Evolutionary conservation across 2,329 filamentous ascomycete species (phyloP), one percentile per base, ranked within the genome.

Genomic region (Botrytis squamosa): DNA sequence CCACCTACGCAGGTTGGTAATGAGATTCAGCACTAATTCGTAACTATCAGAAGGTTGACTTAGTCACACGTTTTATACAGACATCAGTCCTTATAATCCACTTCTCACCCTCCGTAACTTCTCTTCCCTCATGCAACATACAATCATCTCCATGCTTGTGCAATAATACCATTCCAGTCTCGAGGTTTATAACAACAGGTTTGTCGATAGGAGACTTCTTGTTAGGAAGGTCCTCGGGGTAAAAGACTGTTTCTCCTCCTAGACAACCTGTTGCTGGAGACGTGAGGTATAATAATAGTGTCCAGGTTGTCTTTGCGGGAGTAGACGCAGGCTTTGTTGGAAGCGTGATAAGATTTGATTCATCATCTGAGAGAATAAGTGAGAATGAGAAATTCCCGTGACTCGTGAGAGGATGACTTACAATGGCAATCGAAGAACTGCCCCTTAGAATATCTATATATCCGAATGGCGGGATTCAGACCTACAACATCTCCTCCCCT

Each of bases 361-460:
- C 95, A 82, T 98, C 95, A 80, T 97, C 93, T 96, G 49, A 25
- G 46, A 20, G n/a, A 29, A 7, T 9, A 20, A 18, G 44, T 73
- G 49, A 63, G 36, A 66, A 62, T n/a, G 29, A 52, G 73, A 33
- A 67, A 4, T 55, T 55, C 55, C 69, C 79, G 7, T 62, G 33
- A 66, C 18, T 42, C 29, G 18, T 10, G 29, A 10, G n/a, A 22
- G 59, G 14, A n/a, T n/a, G 55, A 88, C 91, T 79, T 88, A 95
- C 93, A 98, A 82, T 98, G 95, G 79, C 93, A 91, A 80, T 94
- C 94, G 81, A 98, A 98, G 81, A 95, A 97, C 81, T 98, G 94
- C 0, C 93, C 93, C 77, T 91, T 89, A 1, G 87, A 88, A 82
- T 98, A 98, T 36, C 95, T 89, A 83, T 98, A 98, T 44, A 98